A percentile compares a stretch with the other conserved stretches of the same genome.
phyloP scores from a whole-genome alignment of 352 stramenopile genomes.

The Phytophthora quininea region DNA sequence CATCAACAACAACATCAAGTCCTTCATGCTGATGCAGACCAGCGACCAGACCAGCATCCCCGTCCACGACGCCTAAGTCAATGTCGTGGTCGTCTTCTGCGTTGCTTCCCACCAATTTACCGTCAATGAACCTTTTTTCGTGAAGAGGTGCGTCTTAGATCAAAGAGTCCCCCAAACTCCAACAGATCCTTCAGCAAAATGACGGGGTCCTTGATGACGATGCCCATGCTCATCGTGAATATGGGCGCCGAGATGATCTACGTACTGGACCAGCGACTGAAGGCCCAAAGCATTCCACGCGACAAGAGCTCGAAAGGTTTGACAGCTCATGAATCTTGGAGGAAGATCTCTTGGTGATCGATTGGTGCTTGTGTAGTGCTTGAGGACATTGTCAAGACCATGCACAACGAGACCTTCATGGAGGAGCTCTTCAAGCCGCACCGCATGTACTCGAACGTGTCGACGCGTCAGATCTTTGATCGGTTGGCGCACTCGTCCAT shows the following conservation, averaged over 20 bases:
- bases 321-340: background rate
- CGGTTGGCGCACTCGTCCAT: slow-evolving; percentile 93
- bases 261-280: slow-evolving; percentile 92
- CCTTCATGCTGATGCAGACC: slow-evolving; percentile 32
- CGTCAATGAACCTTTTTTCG: too few relatives aligned
- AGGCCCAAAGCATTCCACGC: slow-evolving; percentile 89
- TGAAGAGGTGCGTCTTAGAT: background rate
- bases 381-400: slow-evolving; percentile 92
- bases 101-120: too few relatives aligned
- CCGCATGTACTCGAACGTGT: slow-evolving; percentile 89
- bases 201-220: slow-evolving; percentile 78
- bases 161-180: background rate
- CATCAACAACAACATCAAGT: slow-evolving; percentile 31
- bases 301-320: slow-evolving; percentile 89
- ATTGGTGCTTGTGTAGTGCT: slow-evolving; percentile 60
- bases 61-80: slow-evolving; percentile 3
- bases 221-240: slow-evolving; percentile 94
- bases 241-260: slow-evolving; percentile 96
- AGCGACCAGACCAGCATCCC: slow-evolving; percentile 3
- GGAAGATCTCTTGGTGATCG: background rate
- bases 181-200: slow-evolving; percentile 25
- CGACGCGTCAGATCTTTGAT: slow-evolving; percentile 92
- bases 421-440: slow-evolving; percentile 93
- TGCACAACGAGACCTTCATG: slow-evolving; percentile 93
- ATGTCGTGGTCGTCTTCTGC: too few relatives aligned